These are phyloP conservation scores for Camellia lanceoleosa DNA, from an alignment of 148 eudicot genomes.

Conservation along the genomic window DNA sequence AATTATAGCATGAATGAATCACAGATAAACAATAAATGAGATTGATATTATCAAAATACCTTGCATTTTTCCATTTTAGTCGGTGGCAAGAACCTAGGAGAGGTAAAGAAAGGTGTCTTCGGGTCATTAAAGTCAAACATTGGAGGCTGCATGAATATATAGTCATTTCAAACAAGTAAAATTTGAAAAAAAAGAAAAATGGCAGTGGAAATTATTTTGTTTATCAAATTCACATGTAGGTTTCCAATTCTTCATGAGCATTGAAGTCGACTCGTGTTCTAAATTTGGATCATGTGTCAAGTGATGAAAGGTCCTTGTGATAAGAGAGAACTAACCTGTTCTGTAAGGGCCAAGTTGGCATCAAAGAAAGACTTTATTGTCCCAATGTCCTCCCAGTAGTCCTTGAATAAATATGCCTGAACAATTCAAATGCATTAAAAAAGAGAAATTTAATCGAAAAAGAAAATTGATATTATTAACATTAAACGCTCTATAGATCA, in stretches of 20 bases:
- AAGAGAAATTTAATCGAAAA: not conserved
- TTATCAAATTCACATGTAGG: not conserved
- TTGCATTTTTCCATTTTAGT: conserved; percentile 77
- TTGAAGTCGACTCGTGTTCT: not conserved
- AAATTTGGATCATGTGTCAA: not conserved
- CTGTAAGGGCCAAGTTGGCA: conserved; percentile 89
- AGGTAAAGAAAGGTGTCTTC: conserved; percentile 85
- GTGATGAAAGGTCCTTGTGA: not conserved
- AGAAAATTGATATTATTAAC: not conserved
- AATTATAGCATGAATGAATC: not conserved
- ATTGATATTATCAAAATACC: conserved; percentile 39
- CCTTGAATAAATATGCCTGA: conserved; percentile 86
- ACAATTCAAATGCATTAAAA: not conserved
- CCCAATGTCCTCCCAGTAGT: conserved; percentile 98
- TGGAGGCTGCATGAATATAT: conserved; percentile 50
- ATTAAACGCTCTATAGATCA: conserved; percentile 13
- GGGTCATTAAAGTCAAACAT: conserved; percentile 86
- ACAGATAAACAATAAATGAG: not conserved
- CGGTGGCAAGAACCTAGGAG: conserved; percentile 90
- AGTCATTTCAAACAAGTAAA: conserved; percentile 2
- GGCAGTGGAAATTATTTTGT: not conserved
- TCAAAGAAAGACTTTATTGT: conserved; percentile 91
- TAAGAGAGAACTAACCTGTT: conserved; percentile 51
- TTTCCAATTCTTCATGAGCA: not conserved
- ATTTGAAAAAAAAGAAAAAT: not conserved